phyloP scores from a whole-genome alignment of 371 early-diverging fungal genomes.

The Cokeromyces recurvatus region DNA sequence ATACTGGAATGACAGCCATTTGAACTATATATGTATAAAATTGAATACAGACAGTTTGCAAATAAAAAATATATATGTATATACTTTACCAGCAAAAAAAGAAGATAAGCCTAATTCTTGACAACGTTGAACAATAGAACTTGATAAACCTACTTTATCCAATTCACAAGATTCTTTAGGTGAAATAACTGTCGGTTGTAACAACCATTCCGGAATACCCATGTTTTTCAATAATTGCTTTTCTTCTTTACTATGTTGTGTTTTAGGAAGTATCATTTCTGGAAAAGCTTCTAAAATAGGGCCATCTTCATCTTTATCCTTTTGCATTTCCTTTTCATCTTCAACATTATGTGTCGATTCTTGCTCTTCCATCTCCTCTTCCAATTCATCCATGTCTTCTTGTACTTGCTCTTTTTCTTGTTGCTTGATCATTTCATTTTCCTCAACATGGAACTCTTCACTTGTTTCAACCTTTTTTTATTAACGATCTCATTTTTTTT shows the following conservation, averaged over 20 bases:
- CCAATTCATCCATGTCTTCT: neutral
- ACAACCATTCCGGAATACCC: conserved; percentile 87
- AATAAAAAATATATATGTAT: too few species aligned
- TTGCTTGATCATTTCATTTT: neutral
- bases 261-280: conserved; percentile 21
- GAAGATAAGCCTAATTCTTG: conserved; percentile 59
- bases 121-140: conserved; percentile 56
- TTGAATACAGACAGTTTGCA: too few species aligned
- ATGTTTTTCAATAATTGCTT: conserved; percentile 33
- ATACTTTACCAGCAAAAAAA: too few species aligned
- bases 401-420: neutral
- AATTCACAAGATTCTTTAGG: conserved; percentile 49
- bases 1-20: conserved; percentile 79
- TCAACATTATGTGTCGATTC: neutral
- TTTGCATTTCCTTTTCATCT: neutral
- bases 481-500: neutral
- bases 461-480: too few species aligned
- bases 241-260: conserved; percentile 34
- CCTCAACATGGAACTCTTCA: too few species aligned
- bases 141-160: conserved; percentile 55
- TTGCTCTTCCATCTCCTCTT: neutral
- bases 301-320: neutral
- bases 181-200: conserved; percentile 71
- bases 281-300: conserved; percentile 39
- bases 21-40: conserved; percentile 56